Evolutionary conservation across 805 yeast genomes (phyloP).

Genomic region (Citeromyces nyonsensis): DNA sequence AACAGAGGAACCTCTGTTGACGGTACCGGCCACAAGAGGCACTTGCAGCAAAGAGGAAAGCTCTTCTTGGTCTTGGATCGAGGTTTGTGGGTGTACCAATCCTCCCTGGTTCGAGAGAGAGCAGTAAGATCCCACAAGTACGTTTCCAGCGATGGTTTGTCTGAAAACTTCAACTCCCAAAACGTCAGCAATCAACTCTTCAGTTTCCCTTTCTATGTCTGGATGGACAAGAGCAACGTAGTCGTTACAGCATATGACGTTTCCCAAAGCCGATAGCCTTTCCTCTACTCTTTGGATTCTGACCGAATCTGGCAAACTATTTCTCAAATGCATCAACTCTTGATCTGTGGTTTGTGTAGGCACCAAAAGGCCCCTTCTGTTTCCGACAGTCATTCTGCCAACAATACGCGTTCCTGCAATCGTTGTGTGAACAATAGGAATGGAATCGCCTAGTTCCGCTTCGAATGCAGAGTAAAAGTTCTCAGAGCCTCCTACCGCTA

Average conservation of each 20-base stretch:
- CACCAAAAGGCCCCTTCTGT: constrained; percentile 91
- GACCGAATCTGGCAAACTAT: constrained; percentile 87
- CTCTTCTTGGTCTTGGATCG: constrained; percentile 97
- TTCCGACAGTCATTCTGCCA: constrained; percentile 97
- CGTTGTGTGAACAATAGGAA: constrained; percentile 94
- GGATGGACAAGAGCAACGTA: constrained; percentile 98
- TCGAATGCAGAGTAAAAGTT: constrained; percentile 84
- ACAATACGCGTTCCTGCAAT: constrained; percentile 96
- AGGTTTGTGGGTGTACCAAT: constrained; percentile 93
- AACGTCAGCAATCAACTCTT: constrained; percentile 94
- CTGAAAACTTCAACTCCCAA: constrained; percentile 98
- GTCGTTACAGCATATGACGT: constrained; percentile 96
- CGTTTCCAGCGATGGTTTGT: constrained; percentile 97
- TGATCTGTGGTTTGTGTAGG: constrained; percentile 98
- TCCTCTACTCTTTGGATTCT: constrained; percentile 97
- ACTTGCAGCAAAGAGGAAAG: constrained; percentile 88
- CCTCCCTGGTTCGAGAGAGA: constrained; percentile 95
- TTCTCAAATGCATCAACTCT: constrained; percentile 93
- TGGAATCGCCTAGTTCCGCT: constrained; percentile 91
- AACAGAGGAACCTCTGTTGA: constrained; percentile 93
- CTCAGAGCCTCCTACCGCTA: constrained; percentile 91
- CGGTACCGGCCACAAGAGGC: constrained; percentile 97
- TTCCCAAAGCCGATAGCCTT: constrained; percentile 91
- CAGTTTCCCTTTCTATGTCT: constrained; percentile 97
- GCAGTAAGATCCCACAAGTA: constrained; percentile 93